phyloP scores from a whole-genome alignment of 306 rosid genomes.

The Cicer arietinum region DNA sequence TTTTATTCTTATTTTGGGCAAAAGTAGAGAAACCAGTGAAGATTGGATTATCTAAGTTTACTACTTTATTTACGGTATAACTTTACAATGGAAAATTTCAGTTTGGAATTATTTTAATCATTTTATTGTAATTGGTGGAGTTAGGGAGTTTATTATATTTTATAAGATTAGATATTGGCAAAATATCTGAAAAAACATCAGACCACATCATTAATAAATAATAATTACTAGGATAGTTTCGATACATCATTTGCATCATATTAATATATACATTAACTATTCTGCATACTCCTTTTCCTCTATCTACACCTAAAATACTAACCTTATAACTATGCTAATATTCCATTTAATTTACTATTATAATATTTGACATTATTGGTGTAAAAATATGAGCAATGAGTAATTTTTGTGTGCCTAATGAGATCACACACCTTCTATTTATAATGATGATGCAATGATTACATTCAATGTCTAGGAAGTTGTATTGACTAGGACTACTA shows the following conservation, averaged over 20 bases:
- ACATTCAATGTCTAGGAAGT: too few relatives aligned
- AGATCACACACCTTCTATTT: too few relatives aligned
- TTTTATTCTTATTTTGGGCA: not conserved
- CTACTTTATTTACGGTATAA: not conserved
- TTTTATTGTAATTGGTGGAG: not conserved
- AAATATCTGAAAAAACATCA: not conserved
- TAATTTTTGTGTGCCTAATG: too few relatives aligned
- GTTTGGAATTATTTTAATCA: not conserved
- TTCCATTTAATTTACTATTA: not conserved
- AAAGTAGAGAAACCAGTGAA: not conserved
- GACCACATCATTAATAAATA: not conserved
- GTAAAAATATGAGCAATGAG: too few relatives aligned
- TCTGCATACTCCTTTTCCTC: not conserved
- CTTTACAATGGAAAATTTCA: not conserved
- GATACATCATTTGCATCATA: not conserved
- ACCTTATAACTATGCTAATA: not conserved
- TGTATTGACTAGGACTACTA: too few relatives aligned
- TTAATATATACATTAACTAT: too few relatives aligned
- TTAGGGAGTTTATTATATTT: not conserved
- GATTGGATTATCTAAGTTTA: conserved; percentile 6
- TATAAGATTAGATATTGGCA: not conserved
- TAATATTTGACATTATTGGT: not conserved
- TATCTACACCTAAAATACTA: not conserved
- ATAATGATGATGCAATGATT: too few relatives aligned
- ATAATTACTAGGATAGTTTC: not conserved